phyloP scores from a whole-genome alignment of 2,329 filamentous ascomycete species.

The Plectosphaerella cucumerina region DNA sequence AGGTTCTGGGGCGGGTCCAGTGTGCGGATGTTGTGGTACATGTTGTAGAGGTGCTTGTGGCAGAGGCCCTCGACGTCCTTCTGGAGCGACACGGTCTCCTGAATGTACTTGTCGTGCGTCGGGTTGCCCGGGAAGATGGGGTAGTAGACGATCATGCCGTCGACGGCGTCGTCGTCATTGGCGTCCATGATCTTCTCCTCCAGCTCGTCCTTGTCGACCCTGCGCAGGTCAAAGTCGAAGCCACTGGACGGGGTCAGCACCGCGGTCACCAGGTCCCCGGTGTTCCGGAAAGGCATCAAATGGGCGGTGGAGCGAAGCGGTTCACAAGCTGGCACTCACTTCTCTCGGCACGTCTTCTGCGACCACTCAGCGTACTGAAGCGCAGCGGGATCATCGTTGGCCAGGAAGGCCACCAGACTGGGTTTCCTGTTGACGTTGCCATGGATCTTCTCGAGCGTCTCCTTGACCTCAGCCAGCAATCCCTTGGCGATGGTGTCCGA shows the following conservation, averaged over 20 bases:
- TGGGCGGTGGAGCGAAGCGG: not conserved
- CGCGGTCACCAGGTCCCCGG: not conserved
- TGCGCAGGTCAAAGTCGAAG: conserved; percentile 82
- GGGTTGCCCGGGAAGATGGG: conserved; percentile 83
- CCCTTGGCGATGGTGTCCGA: conserved; percentile 82
- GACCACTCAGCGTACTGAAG: conserved; percentile 96
- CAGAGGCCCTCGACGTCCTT: conserved; percentile 97
- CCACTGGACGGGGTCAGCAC: conserved; percentile 51
- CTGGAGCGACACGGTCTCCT: conserved; percentile 82
- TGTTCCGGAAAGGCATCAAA: not conserved
- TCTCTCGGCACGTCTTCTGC: conserved; percentile 91
- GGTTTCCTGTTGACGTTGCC: conserved; percentile 54
- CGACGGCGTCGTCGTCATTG: conserved; percentile 72
- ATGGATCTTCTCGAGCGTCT: conserved; percentile 68
- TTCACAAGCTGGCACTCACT: conserved; percentile 57
- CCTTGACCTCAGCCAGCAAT: conserved; percentile 72
- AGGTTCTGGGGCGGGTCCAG: conserved; percentile 72
- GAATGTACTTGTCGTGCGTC: conserved; percentile 87
- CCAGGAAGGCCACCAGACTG: conserved; percentile 84
- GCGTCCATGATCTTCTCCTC: conserved; percentile 85
- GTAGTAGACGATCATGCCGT: conserved; percentile 97
- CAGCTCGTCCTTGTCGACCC: conserved; percentile 79
- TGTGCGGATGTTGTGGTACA: conserved; percentile 98
- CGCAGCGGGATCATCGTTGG: conserved; percentile 86
- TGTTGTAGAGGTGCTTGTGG: conserved; percentile 95